Base-by-base conservation (phyloP, 1,284 basidiomycete species). In the Austroboletus niveus region DNA sequence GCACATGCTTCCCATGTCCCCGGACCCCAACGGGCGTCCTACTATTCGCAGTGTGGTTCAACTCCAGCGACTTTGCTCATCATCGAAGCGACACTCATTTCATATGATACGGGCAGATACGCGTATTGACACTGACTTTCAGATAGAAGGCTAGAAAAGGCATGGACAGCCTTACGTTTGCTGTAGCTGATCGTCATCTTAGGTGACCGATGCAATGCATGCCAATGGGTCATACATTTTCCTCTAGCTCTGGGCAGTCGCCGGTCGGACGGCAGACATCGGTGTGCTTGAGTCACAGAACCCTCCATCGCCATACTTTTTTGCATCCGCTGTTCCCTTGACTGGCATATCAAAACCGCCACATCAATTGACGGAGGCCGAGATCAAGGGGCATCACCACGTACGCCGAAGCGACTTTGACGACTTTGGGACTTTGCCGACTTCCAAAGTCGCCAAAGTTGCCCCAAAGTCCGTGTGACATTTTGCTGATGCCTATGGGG, bases 251-350 rank as follows among this genome's bases (percentile, higher is more conserved):
- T 76, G 76, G 76, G 71, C 74, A 0, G 57, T 74, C 14, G 17
- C 17, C 17, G 76, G 74, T 8, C 69, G 75, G 3, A 58, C 64
- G 0, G 71, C 73, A 9, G 45, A 63, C 0, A 52, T 53, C 7
- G 41, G 56, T 1, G 43, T 70, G 8, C 68, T 72, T 8, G 52
- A 51, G n/a, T 35, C 49, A 1, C 61, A 66, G 34, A 60, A 70
- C 32, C 56, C 53, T 1, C 52, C 60, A 1, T 55, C 60, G 14
- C 57, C 62, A 1, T 75, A 68, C 49, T 67, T 69, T 9, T 65
- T 70, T 3, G 72, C 80, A 0, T 81, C 81, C 0, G 49, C 68
- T 12, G 60, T 80, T 48, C 66, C 75, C 17, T 65, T 80, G 10
- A 48, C 54, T 2, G 42, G 30, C 47, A 29, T 31, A 27, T 8